Base-by-base conservation (phyloP, 2,329 filamentous ascomycete species). In the Cladosporium cucumerinum region DNA sequence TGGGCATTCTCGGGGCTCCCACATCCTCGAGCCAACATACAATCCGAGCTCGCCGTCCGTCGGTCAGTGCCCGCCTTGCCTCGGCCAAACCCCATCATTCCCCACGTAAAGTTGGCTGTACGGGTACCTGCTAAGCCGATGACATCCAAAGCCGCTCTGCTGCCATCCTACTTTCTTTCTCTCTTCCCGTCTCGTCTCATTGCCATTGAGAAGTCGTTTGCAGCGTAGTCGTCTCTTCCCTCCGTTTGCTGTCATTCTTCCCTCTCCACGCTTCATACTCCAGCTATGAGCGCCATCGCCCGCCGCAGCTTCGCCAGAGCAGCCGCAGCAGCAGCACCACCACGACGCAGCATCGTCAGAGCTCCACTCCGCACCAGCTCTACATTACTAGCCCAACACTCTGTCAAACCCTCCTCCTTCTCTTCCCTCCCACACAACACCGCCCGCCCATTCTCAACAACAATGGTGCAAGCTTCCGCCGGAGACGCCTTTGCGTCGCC, bases 261-360 rank as follows among this genome's bases (percentile, higher is more conserved):
- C 28, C 32, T 25, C n/a, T 21, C 10, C 14, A 21, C 16, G 18
- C 36, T 43, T 43, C 18, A 10, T 10, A 43, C 55, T n/a, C 62
- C 66, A 61, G 68, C 65, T 64, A 68, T 75, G 76, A 69, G 77
- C 71, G 66, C 70, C 64, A 74, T 79, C 39, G 73, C 72, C 26
- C 79, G 76, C 79, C 82, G 74, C 58, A 73, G 68, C 69, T 65
- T 74, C 70, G 70, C 73, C 71, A 66, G 72, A 67, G 71, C 71
- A 57, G 68, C 71, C 57, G 66, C 71, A 64, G 39, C 39, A 21
- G 39, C 39, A 46, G 70, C n/a, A 21, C n/a, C n/a, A n/a, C n/a
- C n/a, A n/a, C n/a, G n/a, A n/a, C 70, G 71, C 68, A 72, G 70
- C 63, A 70, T 32, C 54, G 54, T 55, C 54, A 64, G 62, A 64